Base-by-base conservation (phyloP, 2,329 filamentous ascomycete genomes). In the Neonectria sp. region DNA sequence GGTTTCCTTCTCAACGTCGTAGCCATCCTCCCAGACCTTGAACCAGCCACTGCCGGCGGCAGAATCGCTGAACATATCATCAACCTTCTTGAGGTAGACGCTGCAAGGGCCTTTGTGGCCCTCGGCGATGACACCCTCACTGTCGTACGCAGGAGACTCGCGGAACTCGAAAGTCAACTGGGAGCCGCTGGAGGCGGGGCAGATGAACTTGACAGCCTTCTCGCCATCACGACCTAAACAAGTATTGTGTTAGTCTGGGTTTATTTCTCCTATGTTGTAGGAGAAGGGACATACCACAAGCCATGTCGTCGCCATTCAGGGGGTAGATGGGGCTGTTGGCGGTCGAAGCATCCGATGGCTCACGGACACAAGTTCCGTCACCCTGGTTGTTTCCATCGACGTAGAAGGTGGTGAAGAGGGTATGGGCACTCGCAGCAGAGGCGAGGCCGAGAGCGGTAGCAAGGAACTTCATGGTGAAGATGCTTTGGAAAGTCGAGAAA, bases 11-110 rank as follows among this genome's bases (percentile, higher is more conserved):
- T 77, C 72, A 6, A 81, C 77, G 73, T 92, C 85, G 79, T 92
- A 93, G 52, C 90, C 91, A 58, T 91, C 86, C 65, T 93, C 87
- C 84, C 87, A 93, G 76, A 95, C 88, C 85, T 94, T 94, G 86
- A 95, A 93, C 93, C 92, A 95, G 45, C 92, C 92, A 57, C 84
- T 81, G 5, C 92, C 92, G 27, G 85, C 82, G 56, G 89, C 89
- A 13, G 86, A 79, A 69, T 85, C 82, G 25, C 76, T 77, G 13
- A 81, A 81, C 65, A 90, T 89, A 64, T 89, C 85, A 70, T 83
- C 80, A 2, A 94, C 87, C 74, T 89, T 88, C 83, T 94, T 94
- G 81, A 93, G 83, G 79, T 94, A 95, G 27, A 94, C 87, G 31
- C 91, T 87, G 75, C 92, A 93, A 55, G 92, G 91, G 0, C 92